Base-by-base conservation (phyloP, 2,329 filamentous ascomycete genomes). In the Fusarium beomiforme region DNA sequence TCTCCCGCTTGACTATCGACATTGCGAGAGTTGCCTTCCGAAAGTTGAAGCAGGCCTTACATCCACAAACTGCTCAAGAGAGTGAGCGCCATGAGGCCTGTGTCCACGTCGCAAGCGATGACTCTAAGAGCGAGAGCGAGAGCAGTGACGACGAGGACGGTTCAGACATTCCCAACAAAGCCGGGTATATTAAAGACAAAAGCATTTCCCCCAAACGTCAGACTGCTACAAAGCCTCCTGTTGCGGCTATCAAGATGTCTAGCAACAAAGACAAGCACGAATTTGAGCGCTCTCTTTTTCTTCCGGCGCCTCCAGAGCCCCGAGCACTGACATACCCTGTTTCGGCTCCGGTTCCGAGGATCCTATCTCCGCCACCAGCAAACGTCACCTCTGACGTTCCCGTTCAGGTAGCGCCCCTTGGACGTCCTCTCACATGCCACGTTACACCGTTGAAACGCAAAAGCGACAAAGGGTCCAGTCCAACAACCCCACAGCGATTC, bases 71-170 rank as follows among this genome's bases (percentile, higher is more conserved):
- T 13, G 12, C 47, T 24, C 31, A n/a, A 37, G 31, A 37, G 21
- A 12, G 12, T 2, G 47, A n/a, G 17, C 9, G 12, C 6, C 8
- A 29, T 29, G 26, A 26, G 2, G 21, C 12, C 12, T 16, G 17
- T 16, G 23, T 51, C 17, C 6, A n/a, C 31, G 47, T 26, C 4
- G 17, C 3, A 37, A 37, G 47, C 12, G 21, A 37, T 4, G 5
- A 29, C 1, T 2, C 3, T 19, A 41, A 29, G 19, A 57, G 31
- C 31, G 54, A 29, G 19, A 57, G 31, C 31, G 54, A 57, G 9
- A 58, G 55, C 33, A 58, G 55, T 33, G 43, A 39, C 21, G 13
- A 51, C 11, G 55, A 39, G 13, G 55, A 58, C 21, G 41, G 53
- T 3, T 11, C 6, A 3, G 2, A 21, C 1, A 1, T 37, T 17